Evolutionary conservation across 768 basidiomycete species (phyloP).

Genomic region (Paxillus involutus): DNA sequence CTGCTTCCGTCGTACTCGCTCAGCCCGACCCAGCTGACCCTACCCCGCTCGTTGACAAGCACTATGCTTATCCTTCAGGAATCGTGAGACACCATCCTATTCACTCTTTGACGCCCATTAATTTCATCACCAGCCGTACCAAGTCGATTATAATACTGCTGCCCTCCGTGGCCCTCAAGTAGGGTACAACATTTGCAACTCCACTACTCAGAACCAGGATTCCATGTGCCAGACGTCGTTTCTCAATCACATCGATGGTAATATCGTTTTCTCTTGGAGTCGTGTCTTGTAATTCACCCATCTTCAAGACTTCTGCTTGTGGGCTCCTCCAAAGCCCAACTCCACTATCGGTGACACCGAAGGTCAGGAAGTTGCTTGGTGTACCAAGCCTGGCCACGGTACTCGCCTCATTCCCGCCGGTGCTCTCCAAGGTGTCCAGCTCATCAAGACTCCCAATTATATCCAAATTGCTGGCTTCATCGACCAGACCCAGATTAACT

Average conservation of each 20-base stretch:
- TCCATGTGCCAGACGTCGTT: constrained; percentile 71
- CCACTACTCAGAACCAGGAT: constrained; percentile 58
- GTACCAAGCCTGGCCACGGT: constrained; percentile 62
- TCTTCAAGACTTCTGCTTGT: constrained; percentile 66
- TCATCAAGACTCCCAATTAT: constrained; percentile 57
- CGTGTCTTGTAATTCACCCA: constrained; percentile 22
- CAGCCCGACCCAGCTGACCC: constrained; percentile 41
- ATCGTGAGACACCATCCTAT: constrained; percentile 33
- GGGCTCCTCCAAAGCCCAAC: constrained; percentile 51
- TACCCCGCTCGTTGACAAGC: constrained; percentile 46
- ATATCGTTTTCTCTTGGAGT: not conserved
- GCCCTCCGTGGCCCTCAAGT: constrained; percentile 55
- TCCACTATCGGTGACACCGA: constrained; percentile 66
- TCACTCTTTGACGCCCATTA: not conserved
- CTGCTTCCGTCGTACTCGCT: constrained; percentile 31
- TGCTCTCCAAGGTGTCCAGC: constrained; percentile 64
- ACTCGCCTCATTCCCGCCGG: constrained; percentile 69
- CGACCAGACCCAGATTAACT: constrained; percentile 58
- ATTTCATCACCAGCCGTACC: constrained; percentile 41
- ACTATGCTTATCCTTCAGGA: constrained; percentile 41
- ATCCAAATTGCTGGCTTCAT: constrained; percentile 62
- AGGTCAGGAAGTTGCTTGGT: constrained; percentile 70
- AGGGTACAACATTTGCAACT: constrained; percentile 71
- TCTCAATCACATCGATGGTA: constrained; percentile 53
- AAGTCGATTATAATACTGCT: constrained; percentile 42